Evolutionary conservation across 768 basidiomycete species (phyloP).

Genomic region (Rhodosporidiobolus sp.): DNA sequence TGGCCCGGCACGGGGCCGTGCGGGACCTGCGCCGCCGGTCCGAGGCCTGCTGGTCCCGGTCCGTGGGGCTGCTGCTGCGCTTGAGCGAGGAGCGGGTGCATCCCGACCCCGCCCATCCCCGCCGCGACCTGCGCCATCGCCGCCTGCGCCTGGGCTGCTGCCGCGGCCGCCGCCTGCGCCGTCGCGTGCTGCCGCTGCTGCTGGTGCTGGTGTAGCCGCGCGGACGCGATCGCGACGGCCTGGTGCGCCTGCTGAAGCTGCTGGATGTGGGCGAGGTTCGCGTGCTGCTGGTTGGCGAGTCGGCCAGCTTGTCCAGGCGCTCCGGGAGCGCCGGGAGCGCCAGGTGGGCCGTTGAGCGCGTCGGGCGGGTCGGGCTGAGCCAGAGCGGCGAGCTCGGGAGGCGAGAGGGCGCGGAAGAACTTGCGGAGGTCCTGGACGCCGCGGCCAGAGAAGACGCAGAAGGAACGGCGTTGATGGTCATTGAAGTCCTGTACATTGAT

Average conservation of each 20-base stretch:
- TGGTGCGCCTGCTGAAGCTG: constrained; percentile 5
- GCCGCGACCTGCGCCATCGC: not conserved
- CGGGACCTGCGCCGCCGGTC: not conserved
- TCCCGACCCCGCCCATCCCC: not conserved
- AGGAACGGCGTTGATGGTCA: constrained; percentile 76
- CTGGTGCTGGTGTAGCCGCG: not conserved
- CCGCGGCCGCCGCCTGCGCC: not conserved
- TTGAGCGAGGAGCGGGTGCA: not conserved
- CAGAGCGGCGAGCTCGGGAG: not conserved
- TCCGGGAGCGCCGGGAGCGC: not conserved
- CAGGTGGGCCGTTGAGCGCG: not conserved
- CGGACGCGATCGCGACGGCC: not conserved
- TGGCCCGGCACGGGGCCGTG: too few relatives aligned
- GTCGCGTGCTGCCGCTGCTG: not conserved
- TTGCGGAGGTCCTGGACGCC: constrained; percentile 78
- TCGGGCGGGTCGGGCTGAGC: constrained; percentile 14
- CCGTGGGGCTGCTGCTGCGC: not conserved
- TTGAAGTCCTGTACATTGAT: constrained; percentile 71
- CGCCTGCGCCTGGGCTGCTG: not conserved
- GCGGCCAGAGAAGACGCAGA: constrained; percentile 94
- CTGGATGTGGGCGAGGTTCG: not conserved
- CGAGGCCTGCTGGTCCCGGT: not conserved
- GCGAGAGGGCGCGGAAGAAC: constrained; percentile 54
- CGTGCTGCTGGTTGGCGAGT: not conserved
- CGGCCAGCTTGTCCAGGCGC: not conserved